A percentile compares a stretch with the other conserved stretches of the same genome.
phyloP scores from a whole-genome alignment of 2,329 filamentous ascomycete species.

The Hypoxylon sp. region DNA sequence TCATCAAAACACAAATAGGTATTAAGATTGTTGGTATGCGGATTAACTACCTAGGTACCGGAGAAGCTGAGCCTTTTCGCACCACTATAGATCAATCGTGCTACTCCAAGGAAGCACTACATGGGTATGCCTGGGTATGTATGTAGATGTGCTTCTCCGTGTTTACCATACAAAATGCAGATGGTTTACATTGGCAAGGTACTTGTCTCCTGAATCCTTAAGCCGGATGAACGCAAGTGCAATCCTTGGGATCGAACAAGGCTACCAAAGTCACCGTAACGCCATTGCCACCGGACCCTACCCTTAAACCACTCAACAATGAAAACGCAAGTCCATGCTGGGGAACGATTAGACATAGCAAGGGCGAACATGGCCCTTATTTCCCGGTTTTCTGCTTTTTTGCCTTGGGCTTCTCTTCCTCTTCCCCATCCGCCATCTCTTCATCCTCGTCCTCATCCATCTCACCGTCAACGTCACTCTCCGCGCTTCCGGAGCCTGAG shows the following conservation, averaged over 20 bases:
- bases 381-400: conserved; percentile 59
- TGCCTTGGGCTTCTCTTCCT: conserved; percentile 59
- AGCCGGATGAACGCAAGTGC: conserved; percentile 16
- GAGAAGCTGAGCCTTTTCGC: neutral
- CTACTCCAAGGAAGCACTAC: conserved; percentile 11
- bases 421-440: conserved; percentile 55
- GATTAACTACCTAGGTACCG: neutral
- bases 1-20: neutral
- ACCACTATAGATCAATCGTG: conserved; percentile 17
- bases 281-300: conserved; percentile 35
- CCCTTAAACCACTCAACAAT: conserved; percentile 27
- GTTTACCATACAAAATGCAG: conserved; percentile 5
- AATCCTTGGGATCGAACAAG: conserved; percentile 9
- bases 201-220: conserved; percentile 16
- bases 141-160: conserved; percentile 5
- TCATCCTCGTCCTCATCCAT: conserved; percentile 56
- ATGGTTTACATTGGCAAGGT: conserved; percentile 5
- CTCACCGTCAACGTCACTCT: conserved; percentile 69
- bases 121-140: neutral
- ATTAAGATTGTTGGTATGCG: neutral
- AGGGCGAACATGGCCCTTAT: conserved; percentile 25
- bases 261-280: conserved; percentile 34
- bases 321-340: conserved; percentile 28
- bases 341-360: conserved; percentile 17
- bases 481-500: conserved; percentile 78